Evolutionary conservation across 139 green algal species (phyloP).

Genomic region (Auxenochlorella protothecoides): DNA sequence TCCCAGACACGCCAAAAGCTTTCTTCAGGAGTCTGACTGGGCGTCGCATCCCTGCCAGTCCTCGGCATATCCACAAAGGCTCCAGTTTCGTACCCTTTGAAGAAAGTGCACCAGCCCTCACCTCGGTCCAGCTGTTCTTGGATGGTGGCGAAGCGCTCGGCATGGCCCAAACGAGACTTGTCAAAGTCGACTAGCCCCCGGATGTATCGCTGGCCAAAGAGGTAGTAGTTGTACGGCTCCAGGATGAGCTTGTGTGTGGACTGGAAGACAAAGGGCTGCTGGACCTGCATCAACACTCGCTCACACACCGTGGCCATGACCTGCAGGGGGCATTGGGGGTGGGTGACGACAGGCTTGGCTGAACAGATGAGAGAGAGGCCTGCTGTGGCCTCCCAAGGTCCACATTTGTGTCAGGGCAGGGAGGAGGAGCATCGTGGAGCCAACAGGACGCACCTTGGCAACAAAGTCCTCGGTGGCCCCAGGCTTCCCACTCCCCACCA

Average conservation of each 20-base stretch:
- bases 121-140: slow-evolving; percentile 46
- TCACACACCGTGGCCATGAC: slow-evolving; percentile 16
- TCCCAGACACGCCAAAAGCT: no score
- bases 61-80: no score
- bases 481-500: slow-evolving; percentile 38
- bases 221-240: slow-evolving; percentile 88
- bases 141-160: slow-evolving; percentile 30
- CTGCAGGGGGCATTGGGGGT: no score
- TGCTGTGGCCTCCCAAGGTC: no score
- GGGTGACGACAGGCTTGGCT: no score
- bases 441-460: neutral
- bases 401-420: no score
- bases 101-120: neutral
- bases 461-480: slow-evolving; percentile 51
- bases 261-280: slow-evolving; percentile 77
- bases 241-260: slow-evolving; percentile 77
- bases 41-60: no score
- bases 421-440: no score
- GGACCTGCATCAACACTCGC: slow-evolving; percentile 8
- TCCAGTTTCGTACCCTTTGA: neutral
- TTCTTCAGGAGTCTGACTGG: no score
- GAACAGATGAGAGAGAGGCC: no score
- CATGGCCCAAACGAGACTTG: slow-evolving; percentile 62
- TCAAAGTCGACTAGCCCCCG: slow-evolving; percentile 79
- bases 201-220: slow-evolving; percentile 88